phyloP scores from a whole-genome alignment of 2,329 filamentous ascomycete species.

The Xylaria sp. region DNA sequence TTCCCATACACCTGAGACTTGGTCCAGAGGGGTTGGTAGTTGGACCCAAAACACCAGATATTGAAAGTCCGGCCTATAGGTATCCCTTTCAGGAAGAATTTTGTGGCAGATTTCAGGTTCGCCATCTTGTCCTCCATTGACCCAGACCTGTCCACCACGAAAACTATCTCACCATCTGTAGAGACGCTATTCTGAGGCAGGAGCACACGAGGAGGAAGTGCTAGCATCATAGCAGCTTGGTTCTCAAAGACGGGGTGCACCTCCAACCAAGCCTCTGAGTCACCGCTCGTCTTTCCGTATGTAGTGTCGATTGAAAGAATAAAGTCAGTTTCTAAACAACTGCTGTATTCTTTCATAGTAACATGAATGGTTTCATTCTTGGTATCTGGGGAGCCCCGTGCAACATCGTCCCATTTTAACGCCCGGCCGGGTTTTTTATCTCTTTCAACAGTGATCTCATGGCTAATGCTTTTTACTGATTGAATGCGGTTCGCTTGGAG shows the following conservation, averaged over 20 bases:
- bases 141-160: conserved; percentile 41
- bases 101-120: conserved; percentile 55
- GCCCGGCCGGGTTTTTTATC: conserved; percentile 11
- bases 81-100: conserved; percentile 64
- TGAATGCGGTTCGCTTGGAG: conserved; percentile 15
- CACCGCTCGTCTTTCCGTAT: conserved; percentile 7
- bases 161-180: conserved; percentile 24
- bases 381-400: not conserved
- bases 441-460: conserved; percentile 29
- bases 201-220: conserved; percentile 30
- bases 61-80: conserved; percentile 38
- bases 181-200: not conserved
- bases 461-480: conserved; percentile 31
- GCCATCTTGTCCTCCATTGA: conserved; percentile 54
- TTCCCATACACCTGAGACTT: conserved; percentile 31
- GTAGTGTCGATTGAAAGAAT: conserved; percentile 34
- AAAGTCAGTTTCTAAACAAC: conserved; percentile 36
- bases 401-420: conserved; percentile 20
- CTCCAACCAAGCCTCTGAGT: conserved; percentile 35
- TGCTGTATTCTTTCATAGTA: conserved; percentile 11
- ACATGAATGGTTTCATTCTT: conserved; percentile 6
- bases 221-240: conserved; percentile 38
- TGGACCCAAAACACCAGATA: conserved; percentile 62
- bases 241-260: conserved; percentile 31
- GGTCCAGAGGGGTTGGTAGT: conserved; percentile 16